Evolutionary conservation across 2,329 filamentous ascomycete species (phyloP).

Genomic region (Epichloe brachyelytri): DNA sequence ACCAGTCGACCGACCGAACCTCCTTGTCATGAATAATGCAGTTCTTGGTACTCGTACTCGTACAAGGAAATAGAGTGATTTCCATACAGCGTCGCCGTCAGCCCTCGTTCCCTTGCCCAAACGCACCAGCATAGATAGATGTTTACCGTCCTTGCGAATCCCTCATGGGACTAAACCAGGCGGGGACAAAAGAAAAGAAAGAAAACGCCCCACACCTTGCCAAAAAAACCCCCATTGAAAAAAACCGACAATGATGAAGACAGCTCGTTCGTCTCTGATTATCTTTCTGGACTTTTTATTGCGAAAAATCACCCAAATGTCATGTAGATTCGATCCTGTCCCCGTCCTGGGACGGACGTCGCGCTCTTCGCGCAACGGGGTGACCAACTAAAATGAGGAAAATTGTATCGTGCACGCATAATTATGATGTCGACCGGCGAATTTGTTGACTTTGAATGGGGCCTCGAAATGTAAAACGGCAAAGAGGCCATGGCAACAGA

Average conservation of each 20-base stretch:
- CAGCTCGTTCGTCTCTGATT: background rate
- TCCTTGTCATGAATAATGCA: constrained; percentile 2
- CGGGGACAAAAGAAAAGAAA: background rate
- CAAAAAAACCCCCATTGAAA: background rate
- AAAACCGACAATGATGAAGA: background rate
- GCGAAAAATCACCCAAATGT: constrained; percentile 1
- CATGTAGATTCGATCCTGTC: constrained; percentile 1
- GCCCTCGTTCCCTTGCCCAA: background rate
- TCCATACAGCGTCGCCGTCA: background rate
- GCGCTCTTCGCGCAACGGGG: background rate
- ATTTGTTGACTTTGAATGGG: constrained; percentile 4
- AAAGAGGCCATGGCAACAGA: background rate
- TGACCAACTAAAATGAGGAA: background rate
- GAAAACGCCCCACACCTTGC: background rate
- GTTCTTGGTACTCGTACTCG: constrained; percentile 1
- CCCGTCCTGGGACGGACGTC: background rate
- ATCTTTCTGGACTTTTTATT: constrained; percentile 6
- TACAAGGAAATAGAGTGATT: background rate
- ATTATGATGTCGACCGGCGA: constrained; percentile 6
- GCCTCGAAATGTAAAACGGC: constrained; percentile 5
- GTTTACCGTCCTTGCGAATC: too few relatives aligned
- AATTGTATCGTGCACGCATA: constrained; percentile 3
- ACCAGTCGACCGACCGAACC: too few relatives aligned
- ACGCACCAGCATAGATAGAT: background rate
- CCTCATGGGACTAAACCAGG: background rate